A percentile compares a stretch with the other conserved stretches of the same genome.
phyloP scores from a whole-genome alignment of 306 rosid genomes.

The Medicago ruthenica region DNA sequence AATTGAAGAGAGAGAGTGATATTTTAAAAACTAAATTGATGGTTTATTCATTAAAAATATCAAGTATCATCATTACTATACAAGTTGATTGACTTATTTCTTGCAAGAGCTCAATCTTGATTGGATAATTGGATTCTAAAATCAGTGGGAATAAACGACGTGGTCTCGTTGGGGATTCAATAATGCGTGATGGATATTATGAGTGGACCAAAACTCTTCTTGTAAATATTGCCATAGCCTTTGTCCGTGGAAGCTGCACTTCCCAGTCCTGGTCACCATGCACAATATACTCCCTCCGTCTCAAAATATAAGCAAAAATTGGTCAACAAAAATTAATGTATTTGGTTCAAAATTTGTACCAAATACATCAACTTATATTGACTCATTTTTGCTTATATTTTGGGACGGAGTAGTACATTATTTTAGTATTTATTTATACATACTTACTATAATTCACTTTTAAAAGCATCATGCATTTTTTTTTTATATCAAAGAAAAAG shows the following conservation, averaged over 20 bases:
- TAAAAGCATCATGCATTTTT: not conserved
- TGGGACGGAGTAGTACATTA: too few species aligned
- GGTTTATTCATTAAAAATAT: not conserved
- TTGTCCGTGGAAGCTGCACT: conserved; percentile 43
- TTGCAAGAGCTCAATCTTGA: conserved; percentile 24
- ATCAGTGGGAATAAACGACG: conserved; percentile 38
- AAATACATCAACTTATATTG: too few species aligned
- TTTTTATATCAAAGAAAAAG: not conserved
- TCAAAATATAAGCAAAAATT: too few species aligned
- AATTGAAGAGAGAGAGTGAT: too few species aligned
- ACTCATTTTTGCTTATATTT: too few species aligned
- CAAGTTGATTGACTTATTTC: conserved; percentile 5
- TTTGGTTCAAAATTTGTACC: too few species aligned
- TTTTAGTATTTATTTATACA: not conserved
- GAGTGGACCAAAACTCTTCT: conserved; percentile 32
- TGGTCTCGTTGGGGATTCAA: conserved; percentile 32
- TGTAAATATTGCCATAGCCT: conserved; percentile 29
- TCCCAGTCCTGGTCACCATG: conserved; percentile 37
- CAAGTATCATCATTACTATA: not conserved
- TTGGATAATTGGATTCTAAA: conserved; percentile 46
- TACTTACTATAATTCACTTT: not conserved
- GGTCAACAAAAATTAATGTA: too few species aligned
- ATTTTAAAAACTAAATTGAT: too few species aligned
- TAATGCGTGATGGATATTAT: conserved; percentile 31
- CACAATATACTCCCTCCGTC: too few species aligned